Base-by-base conservation (phyloP, 2,329 filamentous ascomycete species). In the Corynespora cassiicola region DNA sequence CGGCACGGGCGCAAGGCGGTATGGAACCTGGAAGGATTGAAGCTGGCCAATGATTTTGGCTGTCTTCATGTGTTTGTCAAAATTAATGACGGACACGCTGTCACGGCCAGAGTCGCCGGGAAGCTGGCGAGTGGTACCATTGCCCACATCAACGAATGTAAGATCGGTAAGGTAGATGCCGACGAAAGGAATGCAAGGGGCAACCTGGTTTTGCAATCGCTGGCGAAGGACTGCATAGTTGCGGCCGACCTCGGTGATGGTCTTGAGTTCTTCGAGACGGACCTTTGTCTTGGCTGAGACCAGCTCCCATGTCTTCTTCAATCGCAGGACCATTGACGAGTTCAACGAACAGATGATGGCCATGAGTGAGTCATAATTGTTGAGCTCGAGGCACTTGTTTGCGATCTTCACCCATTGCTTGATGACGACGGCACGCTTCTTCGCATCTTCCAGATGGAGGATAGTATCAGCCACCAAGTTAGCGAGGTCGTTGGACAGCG, bases 331-430 rank as follows among this genome's bases (percentile, higher is more conserved):
- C 56, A 90, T 92, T 11, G 91, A 95, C 40, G 88, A 91, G 69
- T 95, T 95, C 31, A 99, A 73, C 7, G 88, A 91, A 75, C 91
- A 96, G 58, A 96, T 90, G 55, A 99, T 96, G 6, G 94, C 90
- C 90, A 97, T 96, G 8, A 99, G 74, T 0, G 90, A 89, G 62
- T 99, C 92, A 57, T 96, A 99, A 72, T 99, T 99, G 73, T 94
- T 87, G 17, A 97, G 79, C 59, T 94, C 88, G 5, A 95, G 75
- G 52, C 90, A 95, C 57, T 88, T 88, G 55, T 87, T 80, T 1
- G 89, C 90, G 54, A 97, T 85, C 76, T 97, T 99, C 65, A 96
- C 88, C 94, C 94, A 99, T 56, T 97, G 91, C 74, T 99, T 97
- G 73, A 99, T 94, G 35, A 90, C 82, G 2, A 81, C 74, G 1